Evolutionary conservation across 192 early-diverging fungal species (phyloP).

Genomic region (Funneliformis mosseae): DNA sequence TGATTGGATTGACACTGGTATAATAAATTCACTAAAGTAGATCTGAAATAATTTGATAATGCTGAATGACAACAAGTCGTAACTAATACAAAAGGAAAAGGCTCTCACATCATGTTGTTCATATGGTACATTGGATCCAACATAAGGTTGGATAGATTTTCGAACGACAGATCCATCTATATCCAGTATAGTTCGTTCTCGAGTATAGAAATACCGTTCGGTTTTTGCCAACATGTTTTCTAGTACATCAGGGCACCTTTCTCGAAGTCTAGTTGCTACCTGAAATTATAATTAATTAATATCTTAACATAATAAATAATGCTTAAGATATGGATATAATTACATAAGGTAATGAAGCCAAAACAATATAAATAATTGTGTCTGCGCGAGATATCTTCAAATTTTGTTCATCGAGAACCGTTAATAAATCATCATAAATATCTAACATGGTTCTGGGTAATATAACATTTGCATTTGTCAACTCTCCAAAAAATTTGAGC

Average conservation of each 20-base stretch:
- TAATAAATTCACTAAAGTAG: not conserved
- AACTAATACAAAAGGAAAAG: not conserved
- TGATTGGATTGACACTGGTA: not conserved
- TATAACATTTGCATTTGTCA: constrained; percentile 80
- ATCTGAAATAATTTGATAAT: no score
- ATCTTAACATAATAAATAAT: not conserved
- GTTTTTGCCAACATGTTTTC: constrained; percentile 49
- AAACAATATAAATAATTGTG: constrained; percentile 72
- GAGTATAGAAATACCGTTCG: constrained; percentile 52
- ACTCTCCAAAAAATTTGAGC: constrained; percentile 71
- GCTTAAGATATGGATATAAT: not conserved
- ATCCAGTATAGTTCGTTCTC: constrained; percentile 40
- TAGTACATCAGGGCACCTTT: constrained; percentile 53
- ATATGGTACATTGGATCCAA: constrained; percentile 42
- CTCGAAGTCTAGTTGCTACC: constrained; percentile 53
- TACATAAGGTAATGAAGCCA: constrained; percentile 83
- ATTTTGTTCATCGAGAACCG: constrained; percentile 55
- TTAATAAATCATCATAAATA: constrained; percentile 67
- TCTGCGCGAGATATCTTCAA: constrained; percentile 55
- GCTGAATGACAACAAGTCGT: no score
- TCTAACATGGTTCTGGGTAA: constrained; percentile 61
- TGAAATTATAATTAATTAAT: constrained; percentile 15
- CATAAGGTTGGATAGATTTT: constrained; percentile 41
- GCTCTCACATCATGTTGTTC: constrained; percentile 31
- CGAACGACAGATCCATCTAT: constrained; percentile 41